Conservation (phyloP, 306 rosid genomes). For the Prinsepia uniflora region DNA sequence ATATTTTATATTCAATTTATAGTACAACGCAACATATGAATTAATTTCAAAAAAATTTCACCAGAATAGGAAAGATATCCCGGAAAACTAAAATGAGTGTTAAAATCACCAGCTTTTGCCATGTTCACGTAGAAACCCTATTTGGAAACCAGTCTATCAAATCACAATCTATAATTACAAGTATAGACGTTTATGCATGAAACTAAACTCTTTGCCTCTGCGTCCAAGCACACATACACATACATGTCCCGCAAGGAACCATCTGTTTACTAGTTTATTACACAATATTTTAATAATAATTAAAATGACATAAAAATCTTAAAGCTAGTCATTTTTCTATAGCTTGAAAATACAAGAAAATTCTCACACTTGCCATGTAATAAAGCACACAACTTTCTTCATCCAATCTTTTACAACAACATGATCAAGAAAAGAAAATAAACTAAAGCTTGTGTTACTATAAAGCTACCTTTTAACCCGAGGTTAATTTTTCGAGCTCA, state of each 20-base stretch:
- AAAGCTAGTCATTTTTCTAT: neutral
- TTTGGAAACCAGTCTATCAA: neutral
- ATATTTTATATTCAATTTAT: too few species aligned
- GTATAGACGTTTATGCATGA: neutral
- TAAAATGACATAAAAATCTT: neutral
- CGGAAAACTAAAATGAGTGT: too few species aligned
- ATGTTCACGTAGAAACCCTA: neutral
- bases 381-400: neutral
- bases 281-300: neutral
- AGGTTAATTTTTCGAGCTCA: neutral
- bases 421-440: conserved; percentile 9
- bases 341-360: neutral
- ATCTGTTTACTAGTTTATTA: neutral
- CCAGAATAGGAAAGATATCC: too few species aligned
- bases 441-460: neutral
- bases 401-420: conserved; percentile 5
- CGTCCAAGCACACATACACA: neutral
- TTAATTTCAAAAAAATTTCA: too few species aligned
- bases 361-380: neutral
- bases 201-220: neutral
- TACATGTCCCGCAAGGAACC: neutral
- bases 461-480: neutral
- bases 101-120: neutral
- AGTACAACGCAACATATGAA: too few species aligned
- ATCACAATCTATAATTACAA: neutral